Evolutionary conservation across 2,329 filamentous ascomycete species (phyloP).

Genomic region (Penicillium aurantiogriseum): DNA sequence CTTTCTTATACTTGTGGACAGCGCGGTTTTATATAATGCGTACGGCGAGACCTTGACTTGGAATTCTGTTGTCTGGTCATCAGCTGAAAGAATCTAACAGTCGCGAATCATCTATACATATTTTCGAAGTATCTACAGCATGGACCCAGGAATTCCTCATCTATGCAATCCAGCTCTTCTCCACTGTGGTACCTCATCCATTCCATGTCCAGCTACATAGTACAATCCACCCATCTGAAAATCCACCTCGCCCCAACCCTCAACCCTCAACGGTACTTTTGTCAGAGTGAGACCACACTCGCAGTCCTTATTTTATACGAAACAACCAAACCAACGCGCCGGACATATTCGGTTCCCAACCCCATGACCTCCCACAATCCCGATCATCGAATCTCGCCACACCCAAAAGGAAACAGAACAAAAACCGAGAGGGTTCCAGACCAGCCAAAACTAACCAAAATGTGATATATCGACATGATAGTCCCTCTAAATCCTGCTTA

Average conservation of each 20-base stretch:
- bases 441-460: neutral
- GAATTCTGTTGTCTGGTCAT: neutral
- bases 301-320: neutral
- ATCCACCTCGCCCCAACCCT: no score
- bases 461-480: conserved; percentile 6
- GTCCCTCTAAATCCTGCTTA: neutral
- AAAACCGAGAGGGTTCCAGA: neutral
- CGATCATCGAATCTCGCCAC: neutral
- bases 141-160: neutral
- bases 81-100: neutral
- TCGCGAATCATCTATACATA: neutral
- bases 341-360: neutral
- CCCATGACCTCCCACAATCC: neutral
- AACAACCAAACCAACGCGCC: neutral
- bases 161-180: neutral
- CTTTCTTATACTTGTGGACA: neutral
- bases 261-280: neutral
- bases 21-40: neutral
- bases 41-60: neutral
- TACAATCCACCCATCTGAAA: neutral
- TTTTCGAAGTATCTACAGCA: neutral
- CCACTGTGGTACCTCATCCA: neutral
- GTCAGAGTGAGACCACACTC: neutral
- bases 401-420: neutral
- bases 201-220: neutral